These are phyloP conservation scores for Raddia guianensis DNA, from an alignment of 176 grass and related monocot species.

Conservation along the genomic window DNA sequence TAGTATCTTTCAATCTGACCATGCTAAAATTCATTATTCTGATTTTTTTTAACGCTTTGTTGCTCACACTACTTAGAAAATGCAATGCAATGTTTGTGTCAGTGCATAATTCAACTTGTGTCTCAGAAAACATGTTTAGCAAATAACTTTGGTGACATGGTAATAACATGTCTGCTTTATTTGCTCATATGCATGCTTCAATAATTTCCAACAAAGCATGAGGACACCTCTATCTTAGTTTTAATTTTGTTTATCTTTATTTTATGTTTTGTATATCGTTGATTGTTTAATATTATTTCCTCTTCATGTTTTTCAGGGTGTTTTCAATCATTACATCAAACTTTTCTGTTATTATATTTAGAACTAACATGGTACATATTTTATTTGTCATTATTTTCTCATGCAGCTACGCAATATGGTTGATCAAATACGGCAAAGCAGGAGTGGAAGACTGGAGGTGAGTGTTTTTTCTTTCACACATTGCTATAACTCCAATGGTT, in stretches of 20 bases:
- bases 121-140: too few relatives aligned
- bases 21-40: neutral
- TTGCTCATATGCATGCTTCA: neutral
- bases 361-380: too few relatives aligned
- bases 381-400: neutral
- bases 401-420: constrained; percentile 49
- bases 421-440: constrained; percentile 55
- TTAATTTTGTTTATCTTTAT: neutral
- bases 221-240: neutral
- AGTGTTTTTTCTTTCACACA: constrained; percentile 27
- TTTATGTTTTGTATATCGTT: neutral
- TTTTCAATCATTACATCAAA: too few relatives aligned
- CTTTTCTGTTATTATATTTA: too few relatives aligned
- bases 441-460: constrained; percentile 52
- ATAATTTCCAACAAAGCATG: neutral
- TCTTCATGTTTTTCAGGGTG: constrained; percentile 32
- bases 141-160: neutral
- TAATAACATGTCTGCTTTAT: neutral
- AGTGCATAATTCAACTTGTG: too few relatives aligned
- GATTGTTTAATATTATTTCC: constrained; percentile 9
- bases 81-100: too few relatives aligned
- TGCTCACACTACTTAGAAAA: too few relatives aligned
- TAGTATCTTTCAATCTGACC: neutral
- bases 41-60: neutral
- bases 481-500: neutral